phyloP scores from a whole-genome alignment of 1,139 yeast genomes.

The Arxiozyma slooffiae region DNA sequence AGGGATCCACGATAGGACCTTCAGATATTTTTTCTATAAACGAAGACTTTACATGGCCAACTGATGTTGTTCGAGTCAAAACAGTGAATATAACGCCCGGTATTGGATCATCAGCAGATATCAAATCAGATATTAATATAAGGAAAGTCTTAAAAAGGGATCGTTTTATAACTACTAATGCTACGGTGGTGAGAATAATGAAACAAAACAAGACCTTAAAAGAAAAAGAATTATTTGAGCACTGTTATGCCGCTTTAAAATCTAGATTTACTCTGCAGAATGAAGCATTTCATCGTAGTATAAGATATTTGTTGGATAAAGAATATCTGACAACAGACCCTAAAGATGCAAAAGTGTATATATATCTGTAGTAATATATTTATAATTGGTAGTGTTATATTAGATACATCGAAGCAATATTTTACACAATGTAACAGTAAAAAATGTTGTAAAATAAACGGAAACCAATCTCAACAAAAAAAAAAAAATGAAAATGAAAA shows the following conservation, averaged over 20 bases:
- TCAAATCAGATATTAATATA: not conserved
- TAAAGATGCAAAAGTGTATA: constrained; percentile 51
- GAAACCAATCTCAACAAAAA: not conserved
- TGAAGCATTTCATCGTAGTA: constrained; percentile 57
- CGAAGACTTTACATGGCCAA: constrained; percentile 59
- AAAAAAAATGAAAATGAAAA: no score
- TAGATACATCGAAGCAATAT: no score
- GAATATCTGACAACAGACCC: constrained; percentile 74
- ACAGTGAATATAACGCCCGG: constrained; percentile 39
- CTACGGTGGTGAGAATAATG: constrained; percentile 84
- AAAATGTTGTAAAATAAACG: no score
- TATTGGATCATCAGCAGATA: not conserved
- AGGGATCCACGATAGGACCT: constrained; percentile 59
- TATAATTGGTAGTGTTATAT: no score
- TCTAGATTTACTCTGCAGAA: constrained; percentile 64
- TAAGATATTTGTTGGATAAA: constrained; percentile 72
- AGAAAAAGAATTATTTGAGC: constrained; percentile 59
- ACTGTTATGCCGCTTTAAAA: constrained; percentile 52
- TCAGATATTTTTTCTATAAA: constrained; percentile 63
- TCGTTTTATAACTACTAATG: constrained; percentile 60
- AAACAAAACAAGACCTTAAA: constrained; percentile 56
- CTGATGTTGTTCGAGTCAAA: constrained; percentile 64
- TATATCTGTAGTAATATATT: constrained; percentile 52
- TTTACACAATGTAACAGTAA: not conserved
- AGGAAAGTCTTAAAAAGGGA: constrained; percentile 32